Percentiles rank a stretch among this genome's conserved stretches.
Conservation (phyloP, 441 rosid genomes). For the Dalechampia spathulata region DNA sequence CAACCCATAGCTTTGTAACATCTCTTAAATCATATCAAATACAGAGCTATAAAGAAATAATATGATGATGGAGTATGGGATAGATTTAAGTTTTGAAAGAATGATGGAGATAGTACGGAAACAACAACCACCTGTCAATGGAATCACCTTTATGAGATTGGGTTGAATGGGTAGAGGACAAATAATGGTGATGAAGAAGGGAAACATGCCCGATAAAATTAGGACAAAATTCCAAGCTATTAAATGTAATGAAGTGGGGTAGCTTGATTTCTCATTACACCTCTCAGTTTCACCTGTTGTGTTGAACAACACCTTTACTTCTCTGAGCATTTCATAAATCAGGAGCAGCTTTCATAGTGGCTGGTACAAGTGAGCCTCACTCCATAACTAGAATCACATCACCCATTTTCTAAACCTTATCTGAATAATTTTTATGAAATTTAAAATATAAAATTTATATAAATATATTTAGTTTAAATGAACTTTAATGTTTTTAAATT, state of each 20-base stretch:
- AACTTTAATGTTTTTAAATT: no score
- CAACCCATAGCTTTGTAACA: no score
- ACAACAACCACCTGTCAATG: conserved; percentile 53
- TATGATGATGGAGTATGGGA: no score
- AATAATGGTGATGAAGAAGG: conserved; percentile 39
- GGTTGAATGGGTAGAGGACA: conserved; percentile 48
- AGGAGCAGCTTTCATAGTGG: conserved; percentile 37
- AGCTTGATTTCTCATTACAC: conserved; percentile 9
- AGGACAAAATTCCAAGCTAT: conserved; percentile 23
- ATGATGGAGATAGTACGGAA: no score
- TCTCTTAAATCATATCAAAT: no score
- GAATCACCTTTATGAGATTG: conserved; percentile 37
- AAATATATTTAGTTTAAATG: no score
- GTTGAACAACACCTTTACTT: conserved; percentile 20
- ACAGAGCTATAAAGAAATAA: no score
- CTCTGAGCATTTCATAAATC: conserved; percentile 38
- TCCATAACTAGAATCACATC: conserved; percentile 27
- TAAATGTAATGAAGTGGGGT: conserved; percentile 17
- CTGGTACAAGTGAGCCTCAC: conserved; percentile 37
- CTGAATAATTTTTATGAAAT: no score
- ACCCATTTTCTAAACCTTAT: no score
- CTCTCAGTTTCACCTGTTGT: conserved; percentile 22
- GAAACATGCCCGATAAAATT: conserved; percentile 20
- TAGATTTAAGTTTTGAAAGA: no score
- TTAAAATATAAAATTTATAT: no score